These are phyloP conservation scores for Syzygium aqueum DNA, from an alignment of 345 rosid genomes.

Conservation along the genomic window DNA sequence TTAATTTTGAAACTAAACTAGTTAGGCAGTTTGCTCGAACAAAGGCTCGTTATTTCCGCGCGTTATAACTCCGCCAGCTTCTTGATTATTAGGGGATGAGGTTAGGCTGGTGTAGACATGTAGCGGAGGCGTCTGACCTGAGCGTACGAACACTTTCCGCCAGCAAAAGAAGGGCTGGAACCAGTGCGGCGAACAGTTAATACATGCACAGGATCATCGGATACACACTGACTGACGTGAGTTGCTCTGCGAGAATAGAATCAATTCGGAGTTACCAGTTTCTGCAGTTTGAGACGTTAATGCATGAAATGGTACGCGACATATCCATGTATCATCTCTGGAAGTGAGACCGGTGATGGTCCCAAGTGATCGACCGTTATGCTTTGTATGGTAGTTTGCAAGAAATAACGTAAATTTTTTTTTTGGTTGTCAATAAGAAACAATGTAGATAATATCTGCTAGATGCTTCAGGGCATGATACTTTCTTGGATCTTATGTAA, in stretches of 20 bases:
- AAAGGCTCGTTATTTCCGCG: background rate
- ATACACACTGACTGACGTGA: background rate
- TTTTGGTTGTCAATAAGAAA: too few species aligned
- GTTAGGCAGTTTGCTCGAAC: background rate
- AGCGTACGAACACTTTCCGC: background rate
- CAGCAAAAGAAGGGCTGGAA: background rate
- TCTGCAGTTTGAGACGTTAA: background rate
- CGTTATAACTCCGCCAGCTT: background rate
- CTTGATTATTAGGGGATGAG: background rate
- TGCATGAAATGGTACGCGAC: background rate
- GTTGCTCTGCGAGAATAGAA: background rate
- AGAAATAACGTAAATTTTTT: background rate
- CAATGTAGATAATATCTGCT: background rate
- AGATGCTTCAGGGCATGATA: background rate
- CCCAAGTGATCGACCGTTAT: background rate
- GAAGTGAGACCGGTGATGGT: background rate
- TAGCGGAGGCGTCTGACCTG: background rate
- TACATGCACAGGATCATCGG: background rate
- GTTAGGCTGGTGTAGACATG: background rate
- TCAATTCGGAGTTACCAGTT: background rate
- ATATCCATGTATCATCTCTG: background rate
- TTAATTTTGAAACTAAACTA: background rate
- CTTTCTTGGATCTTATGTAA: background rate
- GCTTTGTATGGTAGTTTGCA: background rate
- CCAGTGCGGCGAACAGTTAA: too few species aligned